Conservation (phyloP, 164 flowering plant genomes). For the Cinnamomum chago region DNA sequence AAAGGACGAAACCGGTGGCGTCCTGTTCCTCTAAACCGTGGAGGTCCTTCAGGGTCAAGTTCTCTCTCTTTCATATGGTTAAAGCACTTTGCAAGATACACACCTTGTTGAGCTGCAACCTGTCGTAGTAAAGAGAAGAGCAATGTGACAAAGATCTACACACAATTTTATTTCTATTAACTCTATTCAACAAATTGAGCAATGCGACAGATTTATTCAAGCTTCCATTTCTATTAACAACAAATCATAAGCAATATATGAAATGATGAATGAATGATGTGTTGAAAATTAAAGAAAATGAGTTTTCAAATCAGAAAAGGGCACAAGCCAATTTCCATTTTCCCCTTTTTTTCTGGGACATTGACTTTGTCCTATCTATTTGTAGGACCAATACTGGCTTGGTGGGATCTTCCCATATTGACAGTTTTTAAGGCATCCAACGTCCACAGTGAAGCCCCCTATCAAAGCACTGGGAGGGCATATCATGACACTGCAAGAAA, state of each 20-base stretch:
- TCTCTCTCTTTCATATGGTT: conserved; percentile 73
- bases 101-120: conserved; percentile 91
- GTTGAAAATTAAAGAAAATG: neutral
- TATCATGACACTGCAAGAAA: neutral
- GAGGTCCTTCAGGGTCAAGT: conserved; percentile 76
- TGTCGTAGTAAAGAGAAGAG: conserved; percentile 17
- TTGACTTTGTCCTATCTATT: no score
- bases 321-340: neutral
- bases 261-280: neutral
- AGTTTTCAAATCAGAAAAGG: neutral
- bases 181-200: no score
- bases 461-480: neutral
- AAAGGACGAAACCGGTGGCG: conserved; percentile 81
- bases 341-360: neutral
- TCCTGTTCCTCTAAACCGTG: conserved; percentile 64
- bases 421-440: neutral
- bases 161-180: neutral
- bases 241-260: no score
- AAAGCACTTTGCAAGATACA: conserved; percentile 74
- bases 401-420: neutral
- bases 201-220: neutral
- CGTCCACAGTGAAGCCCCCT: neutral
- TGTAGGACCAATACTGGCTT: neutral
- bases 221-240: neutral
- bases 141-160: neutral